A percentile compares a stretch with the other conserved stretches of the same genome.
phyloP scores from a whole-genome alignment of 192 early-diverging fungal genomes.

The Dispira parvispora region DNA sequence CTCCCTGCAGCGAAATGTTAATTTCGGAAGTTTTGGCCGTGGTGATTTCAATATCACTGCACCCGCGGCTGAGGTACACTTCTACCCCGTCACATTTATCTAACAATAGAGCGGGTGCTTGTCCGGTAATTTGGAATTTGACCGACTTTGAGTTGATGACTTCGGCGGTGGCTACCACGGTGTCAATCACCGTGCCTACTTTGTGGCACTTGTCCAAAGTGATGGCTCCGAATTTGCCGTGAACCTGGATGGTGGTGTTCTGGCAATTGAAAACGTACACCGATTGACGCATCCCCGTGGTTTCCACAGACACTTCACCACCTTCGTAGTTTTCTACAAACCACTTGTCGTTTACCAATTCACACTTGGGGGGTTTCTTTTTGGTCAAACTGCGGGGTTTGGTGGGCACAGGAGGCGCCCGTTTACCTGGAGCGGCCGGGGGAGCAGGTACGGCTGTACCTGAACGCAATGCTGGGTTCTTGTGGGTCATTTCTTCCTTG shows the following conservation, averaged over 20 bases:
- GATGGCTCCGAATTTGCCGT: constrained; percentile 83
- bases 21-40: constrained; percentile 87
- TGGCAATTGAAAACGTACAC: constrained; percentile 93
- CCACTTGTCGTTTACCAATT: constrained; percentile 87
- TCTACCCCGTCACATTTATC: constrained; percentile 90
- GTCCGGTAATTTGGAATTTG: constrained; percentile 69
- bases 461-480: constrained; percentile 80
- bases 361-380: constrained; percentile 62
- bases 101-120: constrained; percentile 66
- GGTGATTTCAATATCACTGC: constrained; percentile 65
- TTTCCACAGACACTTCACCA: constrained; percentile 52
- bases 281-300: constrained; percentile 64
- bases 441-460: constrained; percentile 30
- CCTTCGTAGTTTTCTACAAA: constrained; percentile 69
- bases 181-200: constrained; percentile 66
- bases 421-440: neutral
- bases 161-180: constrained; percentile 71
- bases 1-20: constrained; percentile 72
- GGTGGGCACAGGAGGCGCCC: constrained; percentile 31
- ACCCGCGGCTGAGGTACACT: constrained; percentile 70
- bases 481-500: constrained; percentile 94
- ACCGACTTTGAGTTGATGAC: constrained; percentile 80
- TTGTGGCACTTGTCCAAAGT: constrained; percentile 80
- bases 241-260: constrained; percentile 77
- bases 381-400: constrained; percentile 35